Evolutionary conservation across 148 eudicot genomes (phyloP).

Genomic region (Spergularia marina): DNA sequence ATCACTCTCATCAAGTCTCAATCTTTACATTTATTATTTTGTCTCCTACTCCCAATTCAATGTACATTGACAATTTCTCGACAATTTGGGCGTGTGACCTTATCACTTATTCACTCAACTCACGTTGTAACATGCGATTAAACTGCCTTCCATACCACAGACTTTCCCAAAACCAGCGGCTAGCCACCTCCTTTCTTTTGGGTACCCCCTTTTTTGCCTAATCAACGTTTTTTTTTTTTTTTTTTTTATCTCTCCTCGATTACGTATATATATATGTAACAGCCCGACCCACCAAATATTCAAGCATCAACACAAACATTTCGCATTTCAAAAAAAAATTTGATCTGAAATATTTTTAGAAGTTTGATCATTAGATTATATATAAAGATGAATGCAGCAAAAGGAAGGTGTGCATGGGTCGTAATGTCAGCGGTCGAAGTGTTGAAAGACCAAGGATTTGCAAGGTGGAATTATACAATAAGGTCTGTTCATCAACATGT

Average conservation of each 20-base stretch:
- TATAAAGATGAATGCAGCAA: neutral
- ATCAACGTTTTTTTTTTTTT: neutral
- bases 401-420: neutral
- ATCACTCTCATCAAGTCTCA: too few species aligned
- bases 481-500: slow-evolving; percentile 14
- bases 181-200: neutral
- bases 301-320: too few species aligned
- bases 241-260: neutral
- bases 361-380: neutral
- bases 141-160: neutral
- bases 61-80: too few species aligned
- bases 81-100: too few species aligned
- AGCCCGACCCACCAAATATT: too few species aligned
- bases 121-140: too few species aligned
- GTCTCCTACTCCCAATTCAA: too few species aligned
- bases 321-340: too few species aligned
- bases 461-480: slow-evolving; percentile 25
- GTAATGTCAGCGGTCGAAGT: slow-evolving; percentile 17
- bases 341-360: too few species aligned
- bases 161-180: neutral
- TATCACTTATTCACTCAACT: too few species aligned
- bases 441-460: slow-evolving; percentile 25
- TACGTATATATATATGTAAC: too few species aligned
- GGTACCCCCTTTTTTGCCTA: neutral
- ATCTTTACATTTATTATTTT: too few species aligned